phyloP scores from a whole-genome alignment of 1,284 basidiomycete genomes.

The Apiotrichum akiyoshidainum region DNA sequence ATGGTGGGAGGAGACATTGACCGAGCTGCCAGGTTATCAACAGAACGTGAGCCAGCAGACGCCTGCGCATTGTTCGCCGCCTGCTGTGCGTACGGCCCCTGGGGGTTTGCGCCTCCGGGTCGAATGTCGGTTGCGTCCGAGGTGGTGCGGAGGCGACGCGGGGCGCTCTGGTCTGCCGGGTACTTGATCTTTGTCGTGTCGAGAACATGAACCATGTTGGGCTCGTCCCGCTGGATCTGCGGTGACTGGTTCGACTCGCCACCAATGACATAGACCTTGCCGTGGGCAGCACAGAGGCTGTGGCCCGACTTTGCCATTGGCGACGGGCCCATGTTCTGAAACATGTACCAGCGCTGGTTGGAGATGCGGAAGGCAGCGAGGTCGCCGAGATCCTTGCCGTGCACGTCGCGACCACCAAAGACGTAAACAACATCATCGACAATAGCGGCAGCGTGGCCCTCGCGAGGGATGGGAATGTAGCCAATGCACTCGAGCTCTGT shows the following conservation, averaged over 20 bases:
- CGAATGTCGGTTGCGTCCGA: slow-evolving; percentile 21
- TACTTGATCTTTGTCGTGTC: slow-evolving; percentile 96
- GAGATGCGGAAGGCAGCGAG: slow-evolving; percentile 95
- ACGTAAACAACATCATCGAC: slow-evolving; percentile 98
- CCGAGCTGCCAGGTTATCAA: slow-evolving; percentile 31
- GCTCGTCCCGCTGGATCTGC: slow-evolving; percentile 67
- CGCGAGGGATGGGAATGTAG: slow-evolving; percentile 91
- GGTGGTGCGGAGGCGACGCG: slow-evolving; percentile 18
- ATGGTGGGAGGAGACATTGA: slow-evolving; percentile 30
- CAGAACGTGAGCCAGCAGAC: slow-evolving; percentile 23
- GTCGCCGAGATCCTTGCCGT: slow-evolving; percentile 93
- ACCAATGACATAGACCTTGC: slow-evolving; percentile 86
- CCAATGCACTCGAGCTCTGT: slow-evolving; percentile 94
- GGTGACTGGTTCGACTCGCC: slow-evolving; percentile 68
- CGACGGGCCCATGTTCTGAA: slow-evolving; percentile 97
- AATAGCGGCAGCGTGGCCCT: slow-evolving; percentile 93
- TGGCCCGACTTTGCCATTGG: slow-evolving; percentile 90
- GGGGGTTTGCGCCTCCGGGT: background rate
- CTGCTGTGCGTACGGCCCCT: slow-evolving; percentile 3
- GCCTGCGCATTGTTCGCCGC: slow-evolving; percentile 1
- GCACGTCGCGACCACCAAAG: slow-evolving; percentile 94
- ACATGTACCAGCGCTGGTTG: slow-evolving; percentile 86
- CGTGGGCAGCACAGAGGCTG: slow-evolving; percentile 85
- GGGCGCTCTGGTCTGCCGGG: slow-evolving; percentile 56
- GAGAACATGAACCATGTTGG: slow-evolving; percentile 77